phyloP scores from a whole-genome alignment of 805 yeast genomes.

The Blastobotrys americana region DNA sequence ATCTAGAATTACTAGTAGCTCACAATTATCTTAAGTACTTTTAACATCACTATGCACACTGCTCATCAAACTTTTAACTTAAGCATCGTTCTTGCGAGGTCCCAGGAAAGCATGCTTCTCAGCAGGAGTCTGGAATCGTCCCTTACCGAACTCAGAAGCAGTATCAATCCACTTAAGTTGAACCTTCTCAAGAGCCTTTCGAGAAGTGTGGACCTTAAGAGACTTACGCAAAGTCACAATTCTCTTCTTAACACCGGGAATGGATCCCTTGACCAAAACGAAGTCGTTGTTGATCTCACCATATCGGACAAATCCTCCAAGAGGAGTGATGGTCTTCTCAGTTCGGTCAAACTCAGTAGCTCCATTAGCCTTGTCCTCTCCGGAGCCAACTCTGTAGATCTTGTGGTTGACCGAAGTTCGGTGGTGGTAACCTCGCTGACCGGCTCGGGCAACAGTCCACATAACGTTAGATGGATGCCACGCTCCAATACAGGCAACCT shows the following conservation, averaged over 20 bases:
- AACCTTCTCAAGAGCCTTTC: conserved; percentile 95
- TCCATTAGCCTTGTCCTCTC: conserved; percentile 88
- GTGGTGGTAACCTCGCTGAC: conserved; percentile 99
- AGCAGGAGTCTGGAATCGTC: conserved; percentile 99
- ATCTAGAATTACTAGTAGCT: too few relatives aligned
- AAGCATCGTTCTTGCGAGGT: conserved; percentile 96
- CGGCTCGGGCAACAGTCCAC: conserved; percentile 99
- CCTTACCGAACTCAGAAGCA: conserved; percentile 99
- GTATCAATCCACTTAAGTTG: conserved; percentile 99
- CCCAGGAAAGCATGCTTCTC: conserved; percentile 99
- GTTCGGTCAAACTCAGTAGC: conserved; percentile 99
- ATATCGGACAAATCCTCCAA: conserved; percentile 99
- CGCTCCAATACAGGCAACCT: conserved; percentile 99
- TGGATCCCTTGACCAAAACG: conserved; percentile 95
- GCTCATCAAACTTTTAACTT: too few relatives aligned
- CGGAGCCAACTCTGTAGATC: conserved; percentile 98
- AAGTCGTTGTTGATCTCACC: conserved; percentile 98
- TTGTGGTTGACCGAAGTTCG: conserved; percentile 99
- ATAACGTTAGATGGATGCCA: conserved; percentile 99
- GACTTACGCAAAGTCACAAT: conserved; percentile 98
- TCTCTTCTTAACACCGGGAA: conserved; percentile 99
- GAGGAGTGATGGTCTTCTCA: conserved; percentile 98
- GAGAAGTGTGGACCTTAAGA: conserved; percentile 93
- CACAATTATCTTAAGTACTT: too few relatives aligned
- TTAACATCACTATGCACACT: too few relatives aligned